Evolutionary conservation across 345 rosid species (phyloP).

Genomic region (Acer saccharum): DNA sequence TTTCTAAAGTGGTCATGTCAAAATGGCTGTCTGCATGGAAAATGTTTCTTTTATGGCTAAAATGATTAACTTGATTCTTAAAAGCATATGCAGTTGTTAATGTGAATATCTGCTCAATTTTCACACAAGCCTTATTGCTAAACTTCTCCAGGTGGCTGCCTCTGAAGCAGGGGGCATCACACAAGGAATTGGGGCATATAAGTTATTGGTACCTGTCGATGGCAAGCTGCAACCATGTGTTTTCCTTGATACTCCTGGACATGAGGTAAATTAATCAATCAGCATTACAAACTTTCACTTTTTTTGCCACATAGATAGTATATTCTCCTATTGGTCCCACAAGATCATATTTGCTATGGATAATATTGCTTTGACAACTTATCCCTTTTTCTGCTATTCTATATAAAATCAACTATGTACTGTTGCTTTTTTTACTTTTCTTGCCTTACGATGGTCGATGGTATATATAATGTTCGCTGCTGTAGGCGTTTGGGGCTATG

Average conservation of each 20-base stretch:
- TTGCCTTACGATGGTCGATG: constrained; percentile 35
- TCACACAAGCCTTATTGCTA: constrained; percentile 31
- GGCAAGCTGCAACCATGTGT: constrained; percentile 80
- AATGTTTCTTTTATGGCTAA: background rate
- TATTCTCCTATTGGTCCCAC: background rate
- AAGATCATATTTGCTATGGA: constrained; percentile 14
- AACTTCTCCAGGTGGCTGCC: constrained; percentile 77
- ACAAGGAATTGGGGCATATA: constrained; percentile 97
- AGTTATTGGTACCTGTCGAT: constrained; percentile 79
- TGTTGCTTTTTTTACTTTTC: constrained; percentile 10
- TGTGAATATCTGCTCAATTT: constrained; percentile 11
- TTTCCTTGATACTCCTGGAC: constrained; percentile 99
- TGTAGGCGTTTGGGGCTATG: constrained; percentile 99
- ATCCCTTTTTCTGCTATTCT: constrained; percentile 6
- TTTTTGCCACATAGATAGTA: constrained; percentile 8
- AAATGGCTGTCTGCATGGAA: background rate
- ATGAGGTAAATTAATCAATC: constrained; percentile 61
- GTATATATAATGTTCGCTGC: constrained; percentile 31
- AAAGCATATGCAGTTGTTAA: constrained; percentile 13
- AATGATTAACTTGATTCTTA: constrained; percentile 14
- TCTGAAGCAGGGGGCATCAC: constrained; percentile 99
- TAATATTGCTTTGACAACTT: constrained; percentile 3
- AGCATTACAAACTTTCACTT: background rate
- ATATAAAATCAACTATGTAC: constrained; percentile 17
- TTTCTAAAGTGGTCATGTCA: background rate